These are phyloP conservation scores for Naegleria gruberi DNA, from an alignment of 208 protist species.

Conservation along the genomic window DNA sequence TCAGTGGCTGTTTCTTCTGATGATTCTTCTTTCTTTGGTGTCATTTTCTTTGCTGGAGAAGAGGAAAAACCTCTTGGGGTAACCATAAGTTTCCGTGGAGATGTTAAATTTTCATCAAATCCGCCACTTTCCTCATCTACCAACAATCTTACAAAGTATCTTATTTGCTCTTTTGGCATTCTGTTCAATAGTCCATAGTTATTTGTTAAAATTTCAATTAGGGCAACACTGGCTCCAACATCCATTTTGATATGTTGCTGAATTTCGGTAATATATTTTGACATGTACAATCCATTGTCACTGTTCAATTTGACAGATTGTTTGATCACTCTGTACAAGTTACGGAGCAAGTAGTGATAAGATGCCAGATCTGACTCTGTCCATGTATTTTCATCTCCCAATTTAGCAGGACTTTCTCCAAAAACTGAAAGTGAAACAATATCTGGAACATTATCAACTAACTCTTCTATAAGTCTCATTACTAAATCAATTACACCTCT, in stretches of 20 bases:
- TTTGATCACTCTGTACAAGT: neutral
- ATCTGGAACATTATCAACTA: neutral
- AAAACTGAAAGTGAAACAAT: neutral
- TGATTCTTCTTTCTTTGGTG: neutral
- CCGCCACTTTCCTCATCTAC: neutral
- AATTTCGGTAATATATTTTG: neutral
- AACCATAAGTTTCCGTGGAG: neutral
- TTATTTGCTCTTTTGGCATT: neutral
- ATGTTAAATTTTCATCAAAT: neutral
- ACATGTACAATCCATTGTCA: neutral
- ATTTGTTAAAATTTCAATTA: neutral
- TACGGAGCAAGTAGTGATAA: neutral
- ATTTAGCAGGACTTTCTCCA: neutral
- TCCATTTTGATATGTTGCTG: neutral
- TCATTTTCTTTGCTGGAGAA: neutral
- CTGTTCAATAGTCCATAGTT: neutral
- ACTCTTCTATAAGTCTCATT: neutral
- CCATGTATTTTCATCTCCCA: neutral
- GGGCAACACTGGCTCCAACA: neutral
- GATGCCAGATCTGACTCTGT: neutral
- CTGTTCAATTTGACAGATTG: neutral
- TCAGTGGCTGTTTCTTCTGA: neutral
- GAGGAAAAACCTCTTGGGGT: neutral
- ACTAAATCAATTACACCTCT: neutral
- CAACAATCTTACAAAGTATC: neutral